Base-by-base conservation (phyloP, 768 basidiomycete species). In the Asterophora parasitica region DNA sequence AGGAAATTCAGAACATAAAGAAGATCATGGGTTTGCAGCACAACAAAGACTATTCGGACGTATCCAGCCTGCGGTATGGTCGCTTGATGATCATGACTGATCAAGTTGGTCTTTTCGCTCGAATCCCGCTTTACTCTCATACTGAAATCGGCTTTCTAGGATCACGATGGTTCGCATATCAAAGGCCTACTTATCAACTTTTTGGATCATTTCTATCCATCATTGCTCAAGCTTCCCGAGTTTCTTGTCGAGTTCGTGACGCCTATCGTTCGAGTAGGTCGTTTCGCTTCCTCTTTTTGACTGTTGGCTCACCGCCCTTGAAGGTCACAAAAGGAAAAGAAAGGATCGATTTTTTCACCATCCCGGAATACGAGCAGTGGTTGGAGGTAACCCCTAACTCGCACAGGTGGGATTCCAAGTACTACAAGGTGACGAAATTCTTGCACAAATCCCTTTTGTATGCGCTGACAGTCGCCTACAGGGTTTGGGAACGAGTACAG, bases 101-200 rank as follows among this genome's bases (percentile, higher is more conserved):
- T 85, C 95, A 97, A 81, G 93, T 92, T 44, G 40, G 77, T 66
- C 13, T 7, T n/a, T 38, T 9, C 32, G 5, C 34, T 32, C 26
- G 33, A 37, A 19, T 12, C 12, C 28, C 12, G 12, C 7, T 12
- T 7, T 44, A 38, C 34, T 33, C 38, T 35, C 10, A 52, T 49
- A 20, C 40, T 19, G 8, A 15, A 15, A 15, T 4, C 38, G 23
- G 23, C 23, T 23, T 15, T 42, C 3, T 61, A 96, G 92, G 96
- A 99, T 81, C 92, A 98, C 69, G 96, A 99, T 68, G 96, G 96
- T 43, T 98, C 96, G n/a, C 96, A 99, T 69, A 99, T 99, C 72
- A 99, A 99, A 67, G 96, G 96, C n/a, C 79, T 98, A 7, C 76
- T 99, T 41, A 94, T 99, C 71, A 99, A 99, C 68, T 98, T 93